These are phyloP conservation scores for Homolaphlyctis polyrhiza DNA, from an alignment of 371 early-diverging fungal genomes.

Conservation along the genomic window DNA sequence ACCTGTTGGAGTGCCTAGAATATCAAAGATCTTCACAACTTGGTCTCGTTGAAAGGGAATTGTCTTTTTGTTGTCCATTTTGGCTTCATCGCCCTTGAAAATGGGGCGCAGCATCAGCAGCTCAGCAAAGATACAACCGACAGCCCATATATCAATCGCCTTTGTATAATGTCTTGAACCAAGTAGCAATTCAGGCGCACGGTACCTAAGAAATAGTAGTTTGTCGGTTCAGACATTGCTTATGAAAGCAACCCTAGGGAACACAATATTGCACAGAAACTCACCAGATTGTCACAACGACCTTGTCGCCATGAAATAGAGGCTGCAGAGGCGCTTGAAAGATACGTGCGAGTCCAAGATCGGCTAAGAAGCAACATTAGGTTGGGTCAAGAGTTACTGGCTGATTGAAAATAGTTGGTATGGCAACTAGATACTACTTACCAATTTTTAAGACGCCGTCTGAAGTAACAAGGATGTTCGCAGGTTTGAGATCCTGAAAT, in stretches of 20 bases:
- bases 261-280: too few species aligned
- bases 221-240: too few species aligned
- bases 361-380: slow-evolving; percentile 45
- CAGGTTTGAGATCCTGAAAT: slow-evolving; percentile 75
- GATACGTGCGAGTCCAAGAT: slow-evolving; percentile 85
- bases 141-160: slow-evolving; percentile 93
- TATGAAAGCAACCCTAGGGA: too few species aligned
- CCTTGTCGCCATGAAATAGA: slow-evolving; percentile 82
- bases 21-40: slow-evolving; percentile 82
- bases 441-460: slow-evolving; percentile 86
- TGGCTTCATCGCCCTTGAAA: slow-evolving; percentile 93
- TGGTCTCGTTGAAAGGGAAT: slow-evolving; percentile 90
- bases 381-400: not conserved
- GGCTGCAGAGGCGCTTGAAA: slow-evolving; percentile 78
- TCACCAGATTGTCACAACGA: slow-evolving; percentile 94
- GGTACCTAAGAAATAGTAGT: too few species aligned
- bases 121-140: slow-evolving; percentile 95
- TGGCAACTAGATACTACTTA: slow-evolving; percentile 20
- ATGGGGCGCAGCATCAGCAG: slow-evolving; percentile 80
- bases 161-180: slow-evolving; percentile 89
- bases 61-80: slow-evolving; percentile 80
- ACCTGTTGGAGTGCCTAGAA: slow-evolving; percentile 84
- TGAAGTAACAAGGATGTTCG: slow-evolving; percentile 81
- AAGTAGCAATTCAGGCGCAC: slow-evolving; percentile 93
- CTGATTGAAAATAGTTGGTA: not conserved